Conservation (phyloP, 345 rosid genomes). For the Barbarea vulgaris region DNA sequence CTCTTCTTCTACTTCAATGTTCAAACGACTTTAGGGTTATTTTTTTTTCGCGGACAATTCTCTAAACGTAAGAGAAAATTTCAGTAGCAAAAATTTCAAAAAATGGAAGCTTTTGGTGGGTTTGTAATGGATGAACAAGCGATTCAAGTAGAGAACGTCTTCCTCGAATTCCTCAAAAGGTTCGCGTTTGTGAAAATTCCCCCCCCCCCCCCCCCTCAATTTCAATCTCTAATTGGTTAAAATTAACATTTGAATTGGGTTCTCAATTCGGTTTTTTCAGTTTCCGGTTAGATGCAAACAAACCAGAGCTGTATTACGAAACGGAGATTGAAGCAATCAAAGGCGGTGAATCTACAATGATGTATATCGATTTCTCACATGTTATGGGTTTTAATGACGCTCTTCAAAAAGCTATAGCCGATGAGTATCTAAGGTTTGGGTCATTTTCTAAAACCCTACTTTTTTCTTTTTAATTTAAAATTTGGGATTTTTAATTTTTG, state of each 20-base stretch:
- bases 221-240: background rate
- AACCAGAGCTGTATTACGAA: slow-evolving; percentile 61
- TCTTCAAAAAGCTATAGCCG: slow-evolving; percentile 83
- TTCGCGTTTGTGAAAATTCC: background rate
- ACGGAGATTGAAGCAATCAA: slow-evolving; percentile 73
- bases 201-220: background rate
- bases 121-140: slow-evolving; percentile 80
- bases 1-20: background rate
- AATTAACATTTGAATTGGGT: background rate
- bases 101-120: slow-evolving; percentile 78
- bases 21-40: slow-evolving; percentile 31
- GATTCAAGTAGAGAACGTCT: slow-evolving; percentile 77
- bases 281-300: slow-evolving; percentile 55
- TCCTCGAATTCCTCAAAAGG: slow-evolving; percentile 93
- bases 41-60: background rate
- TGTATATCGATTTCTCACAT: slow-evolving; percentile 88
- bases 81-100: background rate
- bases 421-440: slow-evolving; percentile 75
- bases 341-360: slow-evolving; percentile 72
- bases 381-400: slow-evolving; percentile 77
- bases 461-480: background rate
- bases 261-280: slow-evolving; percentile 41
- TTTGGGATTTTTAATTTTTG: background rate
- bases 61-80: background rate
- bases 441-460: slow-evolving; percentile 6